These are phyloP conservation scores for Thielaviopsis euricoi DNA, from an alignment of 2,329 filamentous ascomycete species.

Conservation along the genomic window DNA sequence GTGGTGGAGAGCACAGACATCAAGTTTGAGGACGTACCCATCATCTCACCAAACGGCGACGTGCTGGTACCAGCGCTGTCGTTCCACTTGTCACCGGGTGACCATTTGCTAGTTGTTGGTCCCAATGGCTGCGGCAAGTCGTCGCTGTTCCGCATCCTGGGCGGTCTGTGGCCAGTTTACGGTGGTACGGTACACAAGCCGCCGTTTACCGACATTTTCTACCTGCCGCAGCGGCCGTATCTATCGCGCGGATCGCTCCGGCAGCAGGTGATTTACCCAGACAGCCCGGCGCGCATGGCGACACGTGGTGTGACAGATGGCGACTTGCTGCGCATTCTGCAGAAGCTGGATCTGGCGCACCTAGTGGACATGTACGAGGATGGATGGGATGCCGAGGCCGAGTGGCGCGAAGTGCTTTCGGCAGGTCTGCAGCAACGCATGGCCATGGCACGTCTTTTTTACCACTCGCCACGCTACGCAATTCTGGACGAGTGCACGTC, in stretches of 20 bases:
- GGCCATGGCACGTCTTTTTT: slow-evolving; percentile 90
- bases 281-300: slow-evolving; percentile 74
- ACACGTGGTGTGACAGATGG: slow-evolving; percentile 66
- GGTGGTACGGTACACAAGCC: slow-evolving; percentile 87
- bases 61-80: slow-evolving; percentile 73
- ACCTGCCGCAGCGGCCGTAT: slow-evolving; percentile 92
- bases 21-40: slow-evolving; percentile 77
- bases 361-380: slow-evolving; percentile 60
- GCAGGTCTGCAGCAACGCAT: slow-evolving; percentile 89
- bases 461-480: slow-evolving; percentile 81
- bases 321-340: slow-evolving; percentile 62
- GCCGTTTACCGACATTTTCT: slow-evolving; percentile 85
- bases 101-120: slow-evolving; percentile 86
- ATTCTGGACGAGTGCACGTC: slow-evolving; percentile 96
- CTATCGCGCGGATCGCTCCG: slow-evolving; percentile 81
- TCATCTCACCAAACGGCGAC: slow-evolving; percentile 92
- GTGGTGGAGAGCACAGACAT: slow-evolving; percentile 73
- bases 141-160: slow-evolving; percentile 86
- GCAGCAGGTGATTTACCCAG: slow-evolving; percentile 93
- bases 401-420: slow-evolving; percentile 90
- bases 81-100: slow-evolving; percentile 71
- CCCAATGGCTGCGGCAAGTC: slow-evolving; percentile 97
- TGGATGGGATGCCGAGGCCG: slow-evolving; percentile 85
- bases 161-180: slow-evolving; percentile 94
- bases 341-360: slow-evolving; percentile 65